Base-by-base conservation (phyloP, 331 rosid species). In the Erythrophleum ivorense region DNA sequence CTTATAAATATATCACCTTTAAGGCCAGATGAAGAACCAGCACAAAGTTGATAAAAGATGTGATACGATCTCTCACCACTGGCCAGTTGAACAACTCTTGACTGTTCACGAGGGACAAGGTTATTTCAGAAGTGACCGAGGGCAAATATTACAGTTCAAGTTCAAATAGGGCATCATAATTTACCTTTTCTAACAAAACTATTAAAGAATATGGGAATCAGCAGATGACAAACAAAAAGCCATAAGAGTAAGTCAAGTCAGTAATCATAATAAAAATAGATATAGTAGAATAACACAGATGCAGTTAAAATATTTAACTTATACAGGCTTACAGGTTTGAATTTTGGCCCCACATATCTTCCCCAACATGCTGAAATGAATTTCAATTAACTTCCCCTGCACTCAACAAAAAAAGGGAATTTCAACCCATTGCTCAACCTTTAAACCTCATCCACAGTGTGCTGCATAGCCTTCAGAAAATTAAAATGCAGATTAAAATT, bases 101-200 rank as follows among this genome's bases (percentile, higher is more conserved):
- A 92, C 99, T 96, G 94, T 82, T 77, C 84, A 86, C 65, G 83
- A 69, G 71, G 86, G 78, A 84, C 59, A 68, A 5, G 24, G 59
- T 36, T 58, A 69, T 71, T 70, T 86, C 80, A 87, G 88, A 88
- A 80, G 57, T 41, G 67, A 78, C 49, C 80, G 79, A 78, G 40
- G 38, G 67, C 18, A 82, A 84, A 76, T 55, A 85, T 68, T 80
- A 36, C 36, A 68, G 85, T 73, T 41, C 46, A 71, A 71, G 68
- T 67, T 88, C 80, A 77, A 67, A 82, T 24, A 62, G 81, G 80
- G 66, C 34, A 82, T 54, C 55, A 55, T 40, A 63, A 77, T 54
- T 89, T 94, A 96, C 99, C 99, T 94, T 96, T 85, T 96, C 99
- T 78, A 92, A 78, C 76, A 94, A 80, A 86, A 88, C 99, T 96